Conservation (phyloP, 768 basidiomycete genomes). For the Lactarius sp. region DNA sequence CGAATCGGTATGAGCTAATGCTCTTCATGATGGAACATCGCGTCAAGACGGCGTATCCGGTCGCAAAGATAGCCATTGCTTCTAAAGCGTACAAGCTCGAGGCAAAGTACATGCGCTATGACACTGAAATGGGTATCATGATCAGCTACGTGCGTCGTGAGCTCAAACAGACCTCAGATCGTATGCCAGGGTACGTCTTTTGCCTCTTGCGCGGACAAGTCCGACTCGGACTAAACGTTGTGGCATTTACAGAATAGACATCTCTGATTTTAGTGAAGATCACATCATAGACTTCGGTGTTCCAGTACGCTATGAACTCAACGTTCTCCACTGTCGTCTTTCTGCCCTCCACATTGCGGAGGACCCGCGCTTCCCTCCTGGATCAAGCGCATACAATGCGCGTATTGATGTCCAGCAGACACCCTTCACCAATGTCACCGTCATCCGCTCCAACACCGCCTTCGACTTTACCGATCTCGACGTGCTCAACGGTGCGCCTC, state of each 20-base stretch:
- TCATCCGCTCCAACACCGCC: slow-evolving; percentile 17
- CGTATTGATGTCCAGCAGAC: slow-evolving; percentile 6
- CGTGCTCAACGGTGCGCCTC: slow-evolving; percentile 13
- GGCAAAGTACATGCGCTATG: slow-evolving; percentile 21
- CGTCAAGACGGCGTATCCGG: slow-evolving; percentile 21
- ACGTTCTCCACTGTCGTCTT: slow-evolving; percentile 20
- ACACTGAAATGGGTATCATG: slow-evolving; percentile 20
- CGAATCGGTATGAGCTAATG: slow-evolving; percentile 19
- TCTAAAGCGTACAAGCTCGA: slow-evolving; percentile 24
- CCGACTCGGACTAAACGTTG: not conserved
- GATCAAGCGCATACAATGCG: slow-evolving; percentile 15
- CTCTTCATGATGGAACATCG: slow-evolving; percentile 27
- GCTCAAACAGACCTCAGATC: slow-evolving; percentile 13
- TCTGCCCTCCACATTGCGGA: slow-evolving; percentile 20
- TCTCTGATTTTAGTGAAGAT: slow-evolving; percentile 23
- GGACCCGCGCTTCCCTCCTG: slow-evolving; percentile 23
- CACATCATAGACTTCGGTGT: slow-evolving; percentile 20
- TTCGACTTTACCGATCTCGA: slow-evolving; percentile 23
- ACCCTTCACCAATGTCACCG: slow-evolving; percentile 16
- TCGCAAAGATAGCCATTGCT: slow-evolving; percentile 14
- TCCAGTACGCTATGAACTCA: slow-evolving; percentile 24
- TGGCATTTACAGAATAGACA: slow-evolving; percentile 12
- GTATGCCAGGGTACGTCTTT: slow-evolving; percentile 13
- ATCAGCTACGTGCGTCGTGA: slow-evolving; percentile 22
- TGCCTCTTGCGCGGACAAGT: not conserved